A percentile compares a stretch with the other conserved stretches of the same genome.
These are phyloP conservation scores for Phylloporus arenicola DNA, from an alignment of 768 basidiomycete species.

Conservation along the genomic window DNA sequence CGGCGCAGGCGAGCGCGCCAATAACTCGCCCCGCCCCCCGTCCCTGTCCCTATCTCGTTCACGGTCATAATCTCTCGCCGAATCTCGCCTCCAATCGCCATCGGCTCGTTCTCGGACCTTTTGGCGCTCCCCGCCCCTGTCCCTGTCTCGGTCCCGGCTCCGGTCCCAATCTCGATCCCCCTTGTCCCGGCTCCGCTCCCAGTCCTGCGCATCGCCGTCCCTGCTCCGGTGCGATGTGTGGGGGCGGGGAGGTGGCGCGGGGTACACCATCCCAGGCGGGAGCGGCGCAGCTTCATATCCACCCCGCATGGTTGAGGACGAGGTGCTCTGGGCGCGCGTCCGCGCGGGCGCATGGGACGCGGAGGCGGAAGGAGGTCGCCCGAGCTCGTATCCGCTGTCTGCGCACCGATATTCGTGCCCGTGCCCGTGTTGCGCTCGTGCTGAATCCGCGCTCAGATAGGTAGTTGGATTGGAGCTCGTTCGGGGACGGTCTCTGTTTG, in stretches of 20 bases:
- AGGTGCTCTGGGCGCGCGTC: constrained; percentile 13
- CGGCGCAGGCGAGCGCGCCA: constrained; percentile 24
- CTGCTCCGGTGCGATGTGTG: constrained; percentile 20
- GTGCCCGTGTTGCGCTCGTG: no score
- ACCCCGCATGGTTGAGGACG: constrained; percentile 1
- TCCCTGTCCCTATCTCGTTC: background rate
- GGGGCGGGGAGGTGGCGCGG: constrained; percentile 21
- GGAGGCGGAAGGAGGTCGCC: background rate
- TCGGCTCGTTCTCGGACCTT: background rate
- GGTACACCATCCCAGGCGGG: constrained; percentile 24
- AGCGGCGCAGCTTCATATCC: constrained; percentile 24
- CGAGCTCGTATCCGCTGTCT: background rate
- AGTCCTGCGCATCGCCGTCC: background rate
- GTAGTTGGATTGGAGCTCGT: background rate
- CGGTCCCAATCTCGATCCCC: background rate
- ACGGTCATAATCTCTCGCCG: background rate
- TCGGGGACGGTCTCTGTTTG: background rate
- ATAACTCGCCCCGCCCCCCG: constrained; percentile 9
- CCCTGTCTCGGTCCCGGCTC: background rate
- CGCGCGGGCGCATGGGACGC: background rate
- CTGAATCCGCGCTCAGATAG: background rate
- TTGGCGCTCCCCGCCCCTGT: background rate
- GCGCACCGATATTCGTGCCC: background rate
- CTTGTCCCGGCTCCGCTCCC: background rate
- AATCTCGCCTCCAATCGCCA: background rate